Evolutionary conservation across 164 flowering plant species (phyloP).

Genomic region (Stephania yunnanensis): DNA sequence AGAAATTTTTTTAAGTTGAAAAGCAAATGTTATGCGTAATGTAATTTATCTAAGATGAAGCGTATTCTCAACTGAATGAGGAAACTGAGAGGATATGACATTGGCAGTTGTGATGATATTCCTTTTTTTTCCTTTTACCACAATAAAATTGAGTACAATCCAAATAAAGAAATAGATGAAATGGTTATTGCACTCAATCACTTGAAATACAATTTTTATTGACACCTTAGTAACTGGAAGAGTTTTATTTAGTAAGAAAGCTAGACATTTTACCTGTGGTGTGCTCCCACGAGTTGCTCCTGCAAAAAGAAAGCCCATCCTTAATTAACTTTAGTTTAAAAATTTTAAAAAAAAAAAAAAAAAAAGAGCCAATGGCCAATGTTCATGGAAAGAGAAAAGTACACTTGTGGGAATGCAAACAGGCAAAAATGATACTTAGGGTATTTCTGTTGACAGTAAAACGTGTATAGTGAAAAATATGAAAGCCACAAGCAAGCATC

Average conservation of each 20-base stretch:
- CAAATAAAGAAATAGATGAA: not conserved
- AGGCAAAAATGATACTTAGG: no score
- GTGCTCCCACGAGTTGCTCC: conserved; percentile 24
- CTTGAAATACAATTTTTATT: no score
- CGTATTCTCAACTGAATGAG: not conserved
- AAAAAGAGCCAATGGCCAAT: no score
- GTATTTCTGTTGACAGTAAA: no score
- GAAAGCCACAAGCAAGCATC: conserved; percentile 3
- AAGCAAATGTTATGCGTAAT: not conserved
- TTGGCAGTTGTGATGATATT: not conserved
- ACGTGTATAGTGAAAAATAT: not conserved
- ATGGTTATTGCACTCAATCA: not conserved
- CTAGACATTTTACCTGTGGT: conserved; percentile 32
- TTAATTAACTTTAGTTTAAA: not conserved
- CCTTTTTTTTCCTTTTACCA: not conserved
- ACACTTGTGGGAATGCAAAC: no score
- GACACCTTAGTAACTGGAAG: not conserved
- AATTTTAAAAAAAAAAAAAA: not conserved
- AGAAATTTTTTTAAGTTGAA: not conserved
- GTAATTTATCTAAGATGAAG: not conserved
- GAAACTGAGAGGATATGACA: not conserved
- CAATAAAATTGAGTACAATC: not conserved
- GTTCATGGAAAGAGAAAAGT: no score
- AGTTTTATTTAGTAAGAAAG: not conserved
- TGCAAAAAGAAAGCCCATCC: conserved; percentile 14